Percentiles rank a stretch among this genome's conserved stretches.
Evolutionary conservation across 768 basidiomycete genomes (phyloP).

Genomic region (Suillus bovinus): DNA sequence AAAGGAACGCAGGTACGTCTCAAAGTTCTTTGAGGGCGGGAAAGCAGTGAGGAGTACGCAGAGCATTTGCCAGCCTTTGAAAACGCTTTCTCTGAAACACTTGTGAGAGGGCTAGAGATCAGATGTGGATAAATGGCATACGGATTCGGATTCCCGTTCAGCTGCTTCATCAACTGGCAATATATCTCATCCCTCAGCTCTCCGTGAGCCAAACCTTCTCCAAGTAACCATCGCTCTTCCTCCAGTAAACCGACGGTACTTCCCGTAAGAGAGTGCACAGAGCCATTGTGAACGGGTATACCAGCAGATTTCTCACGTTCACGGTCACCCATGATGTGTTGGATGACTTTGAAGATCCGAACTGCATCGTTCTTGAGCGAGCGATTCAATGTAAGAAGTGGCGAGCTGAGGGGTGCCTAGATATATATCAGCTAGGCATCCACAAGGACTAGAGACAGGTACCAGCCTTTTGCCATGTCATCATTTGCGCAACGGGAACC

Average conservation of each 20-base stretch:
- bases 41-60: slow-evolving; percentile 92
- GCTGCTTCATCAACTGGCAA: slow-evolving; percentile 90
- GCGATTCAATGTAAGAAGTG: slow-evolving; percentile 71
- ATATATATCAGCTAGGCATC: not conserved
- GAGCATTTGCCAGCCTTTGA: slow-evolving; percentile 92
- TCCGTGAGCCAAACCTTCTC: slow-evolving; percentile 74
- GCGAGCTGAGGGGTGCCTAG: slow-evolving; percentile 65
- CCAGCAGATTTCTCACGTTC: slow-evolving; percentile 66
- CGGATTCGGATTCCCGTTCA: slow-evolving; percentile 79
- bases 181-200: slow-evolving; percentile 94
- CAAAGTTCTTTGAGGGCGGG: slow-evolving; percentile 92
- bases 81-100: slow-evolving; percentile 67
- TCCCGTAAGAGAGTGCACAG: slow-evolving; percentile 45
- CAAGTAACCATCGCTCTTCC: slow-evolving; percentile 85
- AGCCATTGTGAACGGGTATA: slow-evolving; percentile 45
- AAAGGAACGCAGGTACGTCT: slow-evolving; percentile 80
- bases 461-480: slow-evolving; percentile 86
- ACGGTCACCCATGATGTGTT: slow-evolving; percentile 92
- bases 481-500: slow-evolving; percentile 83
- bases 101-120: slow-evolving; percentile 1
- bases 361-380: slow-evolving; percentile 74
- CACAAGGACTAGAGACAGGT: not conserved
- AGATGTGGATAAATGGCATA: slow-evolving; percentile 39
- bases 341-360: slow-evolving; percentile 85
- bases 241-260: slow-evolving; percentile 59